Base-by-base conservation (phyloP, 192 early-diverging fungal species). In the Coemansia sp. region DNA sequence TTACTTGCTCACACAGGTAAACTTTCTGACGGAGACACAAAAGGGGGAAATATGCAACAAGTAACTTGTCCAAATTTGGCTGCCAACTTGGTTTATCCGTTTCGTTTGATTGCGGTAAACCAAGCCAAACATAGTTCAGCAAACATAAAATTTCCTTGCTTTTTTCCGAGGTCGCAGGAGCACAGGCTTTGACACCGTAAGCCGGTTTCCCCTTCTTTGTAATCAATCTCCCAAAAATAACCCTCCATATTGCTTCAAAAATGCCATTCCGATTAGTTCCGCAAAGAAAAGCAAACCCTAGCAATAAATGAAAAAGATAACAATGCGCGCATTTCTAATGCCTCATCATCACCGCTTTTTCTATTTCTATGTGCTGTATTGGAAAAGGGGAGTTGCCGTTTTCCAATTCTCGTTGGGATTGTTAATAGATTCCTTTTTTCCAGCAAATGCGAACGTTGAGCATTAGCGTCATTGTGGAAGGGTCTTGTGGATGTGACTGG, bases 261-360 rank as follows among this genome's bases (percentile, higher is more conserved):
- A 40, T 40, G 10, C 56, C 8, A 22, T 58, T 58, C 56, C 56
- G 56, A 58, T 40, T 58, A 58, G 39, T 58, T n/a, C 56, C 56
- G 56, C 56, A 58, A 58, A 8, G 39, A 58, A 47, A 47, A 40
- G 55, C 19, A 32, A 40, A 15, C 32, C 22, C 22, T 9, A 1
- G 8, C 26, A 9, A n/a, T 56, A 56, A 56, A 18, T n/a, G 47
- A 16, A 16, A 16, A 11, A 16, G 47, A 32, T 32, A 47, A 47
- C 11, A 47, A n/a, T 47, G 46, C 46, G 46, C 46, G 11, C n/a
- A 47, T 47, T 47, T 11, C 46, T 47, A 47, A 3, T 47, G 46
- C 46, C 46, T 32, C 32, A 32, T 32, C 32, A 32, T 32, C 32
- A 32, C 46, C n/a, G 46, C 46, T 4, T 11, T n/a, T 47, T 47